phyloP scores from a whole-genome alignment of 2,329 filamentous ascomycete species.

The Pseudocercospora vitis region DNA sequence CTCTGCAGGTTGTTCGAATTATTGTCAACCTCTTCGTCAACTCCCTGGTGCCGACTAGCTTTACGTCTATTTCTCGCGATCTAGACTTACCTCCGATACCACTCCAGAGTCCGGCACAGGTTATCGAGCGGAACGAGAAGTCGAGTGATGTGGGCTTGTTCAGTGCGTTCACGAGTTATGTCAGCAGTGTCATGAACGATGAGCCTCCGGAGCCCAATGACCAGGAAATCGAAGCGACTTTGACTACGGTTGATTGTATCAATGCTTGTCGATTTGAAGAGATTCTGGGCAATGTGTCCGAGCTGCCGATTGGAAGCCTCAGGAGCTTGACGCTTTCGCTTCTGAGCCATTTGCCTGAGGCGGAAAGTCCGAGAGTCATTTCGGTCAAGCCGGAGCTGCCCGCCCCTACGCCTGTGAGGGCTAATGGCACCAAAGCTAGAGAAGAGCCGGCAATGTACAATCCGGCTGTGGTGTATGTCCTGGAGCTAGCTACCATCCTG shows the following conservation, averaged over 20 bases:
- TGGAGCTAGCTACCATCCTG: slow-evolving; percentile 84
- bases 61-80: slow-evolving; percentile 62
- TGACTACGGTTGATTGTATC: slow-evolving; percentile 92
- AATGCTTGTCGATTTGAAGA: slow-evolving; percentile 82
- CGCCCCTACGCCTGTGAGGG: slow-evolving; percentile 56
- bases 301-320: slow-evolving; percentile 61
- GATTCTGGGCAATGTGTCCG: slow-evolving; percentile 78
- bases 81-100: slow-evolving; percentile 79
- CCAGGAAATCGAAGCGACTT: slow-evolving; percentile 91
- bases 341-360: slow-evolving; percentile 79
- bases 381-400: slow-evolving; percentile 84
- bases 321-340: slow-evolving; percentile 69
- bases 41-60: slow-evolving; percentile 82
- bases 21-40: slow-evolving; percentile 96
- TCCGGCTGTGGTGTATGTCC: slow-evolving; percentile 81
- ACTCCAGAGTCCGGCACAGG: slow-evolving; percentile 83
- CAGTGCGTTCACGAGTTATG: slow-evolving; percentile 91
- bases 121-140: slow-evolving; percentile 83
- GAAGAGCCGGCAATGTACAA: slow-evolving; percentile 70
- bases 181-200: slow-evolving; percentile 97
- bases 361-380: slow-evolving; percentile 74
- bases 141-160: slow-evolving; percentile 81
- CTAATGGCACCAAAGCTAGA: slow-evolving; percentile 59
- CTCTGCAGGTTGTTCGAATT: slow-evolving; percentile 73
- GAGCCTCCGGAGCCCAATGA: slow-evolving; percentile 97